These are phyloP conservation scores for Chlamydomonas reinhardtii DNA, from an alignment of 163 green algal genomes.

Conservation along the genomic window DNA sequence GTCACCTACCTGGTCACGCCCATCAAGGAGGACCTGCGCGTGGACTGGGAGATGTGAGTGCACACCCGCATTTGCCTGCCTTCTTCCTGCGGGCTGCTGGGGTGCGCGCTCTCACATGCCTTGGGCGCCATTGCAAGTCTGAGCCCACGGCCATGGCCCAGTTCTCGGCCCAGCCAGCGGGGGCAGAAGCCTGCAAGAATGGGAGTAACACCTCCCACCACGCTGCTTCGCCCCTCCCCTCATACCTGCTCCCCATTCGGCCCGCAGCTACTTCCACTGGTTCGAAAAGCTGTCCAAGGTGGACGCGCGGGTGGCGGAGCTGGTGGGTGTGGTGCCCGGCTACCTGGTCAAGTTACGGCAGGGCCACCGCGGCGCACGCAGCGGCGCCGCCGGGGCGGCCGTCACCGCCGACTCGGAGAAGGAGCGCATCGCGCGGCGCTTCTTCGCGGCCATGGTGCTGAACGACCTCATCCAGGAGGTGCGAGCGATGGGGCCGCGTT, in stretches of 20 bases:
- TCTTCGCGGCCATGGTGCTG: constrained; percentile 84
- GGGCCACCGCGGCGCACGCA: constrained; percentile 15
- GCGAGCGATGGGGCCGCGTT: background rate
- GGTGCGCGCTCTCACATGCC: no score
- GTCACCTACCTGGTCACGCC: constrained; percentile 91
- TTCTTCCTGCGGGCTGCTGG: no score
- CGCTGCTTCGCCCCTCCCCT: no score
- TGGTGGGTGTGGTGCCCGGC: constrained; percentile 53
- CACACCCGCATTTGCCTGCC: no score
- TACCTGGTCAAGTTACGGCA: constrained; percentile 50
- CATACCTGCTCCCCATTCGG: no score
- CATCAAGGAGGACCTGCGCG: constrained; percentile 53
- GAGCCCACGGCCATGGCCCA: no score
- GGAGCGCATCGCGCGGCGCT: constrained; percentile 65
- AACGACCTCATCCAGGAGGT: constrained; percentile 85
- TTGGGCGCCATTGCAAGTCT: no score
- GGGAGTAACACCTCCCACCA: no score
- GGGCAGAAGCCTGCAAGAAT: no score
- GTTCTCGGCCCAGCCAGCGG: no score
- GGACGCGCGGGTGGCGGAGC: constrained; percentile 48
- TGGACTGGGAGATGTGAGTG: constrained; percentile 58
- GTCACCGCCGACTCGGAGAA: constrained; percentile 7
- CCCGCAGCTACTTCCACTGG: constrained; percentile 44
- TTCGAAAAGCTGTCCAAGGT: constrained; percentile 39
- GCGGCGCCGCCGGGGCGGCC: background rate